Evolutionary conservation across 441 rosid species (phyloP).

Genomic region (Erysimum cheiri): DNA sequence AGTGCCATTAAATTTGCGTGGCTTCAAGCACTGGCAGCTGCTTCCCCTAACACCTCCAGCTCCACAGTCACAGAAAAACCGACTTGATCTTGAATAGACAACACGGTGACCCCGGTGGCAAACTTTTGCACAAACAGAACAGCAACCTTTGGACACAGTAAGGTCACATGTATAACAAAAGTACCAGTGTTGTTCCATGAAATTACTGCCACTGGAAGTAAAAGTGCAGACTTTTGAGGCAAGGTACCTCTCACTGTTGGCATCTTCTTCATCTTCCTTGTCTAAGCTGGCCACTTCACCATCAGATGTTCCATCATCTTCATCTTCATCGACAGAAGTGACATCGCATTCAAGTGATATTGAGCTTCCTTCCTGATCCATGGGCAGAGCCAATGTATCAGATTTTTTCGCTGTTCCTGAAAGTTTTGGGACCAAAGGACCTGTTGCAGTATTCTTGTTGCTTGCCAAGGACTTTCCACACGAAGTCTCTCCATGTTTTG

Average conservation of each 20-base stretch:
- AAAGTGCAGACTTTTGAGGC: constrained; percentile 99
- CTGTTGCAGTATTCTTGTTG: constrained; percentile 51
- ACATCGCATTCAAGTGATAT: constrained; percentile 94
- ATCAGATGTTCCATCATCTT: constrained; percentile 99
- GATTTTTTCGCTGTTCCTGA: constrained; percentile 79
- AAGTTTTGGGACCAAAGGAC: constrained; percentile 64
- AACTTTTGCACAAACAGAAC: constrained; percentile 99
- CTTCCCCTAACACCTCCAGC: constrained; percentile 99
- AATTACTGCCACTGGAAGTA: constrained; percentile 99
- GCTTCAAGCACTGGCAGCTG: constrained; percentile 98
- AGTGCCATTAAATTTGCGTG: constrained; percentile 86
- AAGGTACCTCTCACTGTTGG: constrained; percentile 90
- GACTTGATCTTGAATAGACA: constrained; percentile 98
- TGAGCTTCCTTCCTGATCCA: constrained; percentile 84
- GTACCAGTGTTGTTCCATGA: constrained; percentile 99
- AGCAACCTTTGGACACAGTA: constrained; percentile 98
- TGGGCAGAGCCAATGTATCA: constrained; percentile 74
- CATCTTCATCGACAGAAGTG: constrained; percentile 98
- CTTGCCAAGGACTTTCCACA: constrained; percentile 60
- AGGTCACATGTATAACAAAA: constrained; percentile 99
- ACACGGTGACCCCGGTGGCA: constrained; percentile 99
- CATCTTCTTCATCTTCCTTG: constrained; percentile 98
- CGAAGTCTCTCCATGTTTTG: constrained; percentile 56
- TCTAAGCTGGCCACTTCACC: constrained; percentile 99
- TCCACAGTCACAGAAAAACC: constrained; percentile 99